Conservation (phyloP, 1,284 basidiomycete genomes). For the Heterobasidion occidentale region DNA sequence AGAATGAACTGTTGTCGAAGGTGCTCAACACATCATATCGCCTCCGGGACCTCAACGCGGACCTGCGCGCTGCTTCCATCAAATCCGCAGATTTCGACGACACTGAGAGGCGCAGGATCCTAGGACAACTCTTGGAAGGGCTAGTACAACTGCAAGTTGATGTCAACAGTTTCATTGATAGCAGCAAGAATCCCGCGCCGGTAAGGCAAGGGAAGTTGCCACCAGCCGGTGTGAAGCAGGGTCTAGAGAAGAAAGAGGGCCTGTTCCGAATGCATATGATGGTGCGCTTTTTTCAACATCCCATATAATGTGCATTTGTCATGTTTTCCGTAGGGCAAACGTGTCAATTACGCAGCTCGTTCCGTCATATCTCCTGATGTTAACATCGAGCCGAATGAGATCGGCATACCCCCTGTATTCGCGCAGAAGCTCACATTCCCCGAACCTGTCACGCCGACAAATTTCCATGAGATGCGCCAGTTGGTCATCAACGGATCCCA, state of each 20-base stretch:
- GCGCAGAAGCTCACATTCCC: slow-evolving; percentile 96
- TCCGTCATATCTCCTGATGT: slow-evolving; percentile 99
- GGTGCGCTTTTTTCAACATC: slow-evolving; percentile 40
- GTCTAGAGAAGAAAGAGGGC: slow-evolving; percentile 98
- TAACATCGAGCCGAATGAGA: slow-evolving; percentile 99
- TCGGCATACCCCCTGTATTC: slow-evolving; percentile 97
- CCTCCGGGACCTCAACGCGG: slow-evolving; percentile 72
- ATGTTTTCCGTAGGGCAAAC: slow-evolving; percentile 73
- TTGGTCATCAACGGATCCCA: slow-evolving; percentile 91
- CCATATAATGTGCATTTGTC: neutral
- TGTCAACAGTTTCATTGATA: slow-evolving; percentile 97
- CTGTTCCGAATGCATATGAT: slow-evolving; percentile 99
- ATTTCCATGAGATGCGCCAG: slow-evolving; percentile 85
- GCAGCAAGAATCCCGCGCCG: slow-evolving; percentile 88
- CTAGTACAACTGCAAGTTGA: slow-evolving; percentile 90
- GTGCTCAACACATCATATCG: slow-evolving; percentile 80
- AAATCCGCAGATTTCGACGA: slow-evolving; percentile 56
- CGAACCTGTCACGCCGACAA: slow-evolving; percentile 91
- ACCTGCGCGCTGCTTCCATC: slow-evolving; percentile 51
- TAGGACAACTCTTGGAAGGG: slow-evolving; percentile 72
- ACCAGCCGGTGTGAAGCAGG: slow-evolving; percentile 93
- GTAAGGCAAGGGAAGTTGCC: slow-evolving; percentile 88
- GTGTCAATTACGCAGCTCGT: slow-evolving; percentile 98
- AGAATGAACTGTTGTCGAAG: slow-evolving; percentile 89
- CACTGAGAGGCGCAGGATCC: slow-evolving; percentile 46